phyloP scores from a whole-genome alignment of 768 basidiomycete genomes.

The Cantharellus anzutake region DNA sequence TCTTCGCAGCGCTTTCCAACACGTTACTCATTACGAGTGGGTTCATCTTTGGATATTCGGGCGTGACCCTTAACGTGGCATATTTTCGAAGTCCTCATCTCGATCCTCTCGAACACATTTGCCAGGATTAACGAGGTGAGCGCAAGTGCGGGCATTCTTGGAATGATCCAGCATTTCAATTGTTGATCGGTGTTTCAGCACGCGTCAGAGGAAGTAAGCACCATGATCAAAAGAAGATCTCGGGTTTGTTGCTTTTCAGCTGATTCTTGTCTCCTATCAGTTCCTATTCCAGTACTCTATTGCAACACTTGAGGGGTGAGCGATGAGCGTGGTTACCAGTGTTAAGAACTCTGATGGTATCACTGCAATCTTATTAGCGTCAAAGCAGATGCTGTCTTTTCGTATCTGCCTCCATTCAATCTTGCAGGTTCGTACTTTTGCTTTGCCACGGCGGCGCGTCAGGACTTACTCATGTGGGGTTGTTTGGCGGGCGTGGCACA shows the following conservation, averaged over 20 bases:
- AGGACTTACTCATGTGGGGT: no score
- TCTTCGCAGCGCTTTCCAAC: conserved; percentile 60
- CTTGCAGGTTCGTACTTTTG: conserved; percentile 20
- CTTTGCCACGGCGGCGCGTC: no score
- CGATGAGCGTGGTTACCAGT: background rate
- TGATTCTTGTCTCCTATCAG: conserved; percentile 18
- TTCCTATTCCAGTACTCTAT: conserved; percentile 79
- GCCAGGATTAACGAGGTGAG: conserved; percentile 48
- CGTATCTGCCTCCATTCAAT: conserved; percentile 84
- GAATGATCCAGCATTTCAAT: background rate
- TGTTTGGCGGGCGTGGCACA: background rate
- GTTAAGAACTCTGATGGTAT: background rate
- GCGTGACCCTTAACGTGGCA: no score
- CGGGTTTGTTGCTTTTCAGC: background rate
- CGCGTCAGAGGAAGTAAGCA: conserved; percentile 36
- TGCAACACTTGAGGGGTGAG: conserved; percentile 69
- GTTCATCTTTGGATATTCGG: conserved; percentile 13
- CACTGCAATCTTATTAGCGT: conserved; percentile 29
- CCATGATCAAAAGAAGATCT: background rate
- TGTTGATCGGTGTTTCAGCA: conserved; percentile 20
- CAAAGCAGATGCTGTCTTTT: conserved; percentile 78
- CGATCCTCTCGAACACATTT: conserved; percentile 79
- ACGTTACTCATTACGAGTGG: conserved; percentile 64
- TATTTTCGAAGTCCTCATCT: conserved; percentile 41
- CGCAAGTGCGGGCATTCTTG: conserved; percentile 1